A percentile compares a stretch with the other conserved stretches of the same genome.
phyloP scores from a whole-genome alignment of 2,329 filamentous ascomycete genomes.

The Cadophora malorum region DNA sequence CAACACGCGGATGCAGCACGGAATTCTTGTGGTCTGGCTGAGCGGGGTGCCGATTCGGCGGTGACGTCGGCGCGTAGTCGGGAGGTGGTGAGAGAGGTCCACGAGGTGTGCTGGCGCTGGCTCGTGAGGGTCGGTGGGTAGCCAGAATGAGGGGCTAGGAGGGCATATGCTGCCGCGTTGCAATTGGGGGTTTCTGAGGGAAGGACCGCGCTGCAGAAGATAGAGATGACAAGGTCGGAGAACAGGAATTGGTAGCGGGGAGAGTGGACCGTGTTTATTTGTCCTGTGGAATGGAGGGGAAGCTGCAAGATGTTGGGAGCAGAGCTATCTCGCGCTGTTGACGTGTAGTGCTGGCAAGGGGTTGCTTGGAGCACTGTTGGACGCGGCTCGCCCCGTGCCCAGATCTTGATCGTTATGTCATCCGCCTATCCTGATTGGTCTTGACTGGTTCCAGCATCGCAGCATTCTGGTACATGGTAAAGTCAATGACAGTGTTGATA shows the following conservation, averaged over 20 bases:
- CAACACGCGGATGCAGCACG: slow-evolving; percentile 76
- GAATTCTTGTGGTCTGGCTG: slow-evolving; percentile 43
- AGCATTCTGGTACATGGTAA: neutral
- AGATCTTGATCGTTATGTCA: neutral
- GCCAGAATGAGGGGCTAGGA: slow-evolving; percentile 42
- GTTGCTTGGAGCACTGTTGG: neutral
- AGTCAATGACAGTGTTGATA: too few species aligned
- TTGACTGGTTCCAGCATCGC: neutral
- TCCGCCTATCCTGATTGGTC: neutral
- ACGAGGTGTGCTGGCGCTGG: slow-evolving; percentile 19
- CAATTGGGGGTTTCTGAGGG: slow-evolving; percentile 33
- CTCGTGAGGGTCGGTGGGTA: slow-evolving; percentile 35
- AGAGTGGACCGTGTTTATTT: neutral
- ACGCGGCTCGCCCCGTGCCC: neutral
- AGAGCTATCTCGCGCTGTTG: neutral
- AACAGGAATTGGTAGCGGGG: neutral
- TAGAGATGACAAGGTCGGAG: neutral
- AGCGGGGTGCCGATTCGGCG: slow-evolving; percentile 38
- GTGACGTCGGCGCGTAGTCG: slow-evolving; percentile 26
- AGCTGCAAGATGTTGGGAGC: neutral
- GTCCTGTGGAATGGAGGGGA: neutral
- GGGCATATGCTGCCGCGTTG: slow-evolving; percentile 47
- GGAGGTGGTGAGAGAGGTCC: slow-evolving; percentile 20
- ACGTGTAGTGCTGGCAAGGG: neutral
- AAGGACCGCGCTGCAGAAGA: slow-evolving; percentile 11